Base-by-base conservation (phyloP, 1,139 yeast genomes). In the Trichomonascaceae sp. region DNA sequence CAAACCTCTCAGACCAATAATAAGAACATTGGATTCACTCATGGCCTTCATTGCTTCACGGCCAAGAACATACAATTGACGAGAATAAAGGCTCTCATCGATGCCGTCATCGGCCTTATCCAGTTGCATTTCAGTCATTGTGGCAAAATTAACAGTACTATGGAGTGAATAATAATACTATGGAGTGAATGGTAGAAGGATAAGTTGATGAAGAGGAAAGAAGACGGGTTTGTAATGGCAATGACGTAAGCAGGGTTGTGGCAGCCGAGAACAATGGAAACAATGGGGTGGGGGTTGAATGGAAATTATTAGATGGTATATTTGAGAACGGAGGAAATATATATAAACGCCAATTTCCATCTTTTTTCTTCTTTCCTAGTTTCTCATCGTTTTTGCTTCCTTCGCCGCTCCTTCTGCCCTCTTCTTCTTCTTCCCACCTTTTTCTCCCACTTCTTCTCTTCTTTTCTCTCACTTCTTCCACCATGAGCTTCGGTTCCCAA, bases 21-120 rank as follows among this genome's bases (percentile, higher is more conserved):
- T 78, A 52, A 93, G 79, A 18, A 93, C 96, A 65, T 87, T 89
- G 47, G 98, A 90, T 61, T 82, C 79, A 66, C 93, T 96, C 97
- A 93, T 88, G 70, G 89, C 87, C 65, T 91, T 77, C 99, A 93
- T 93, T 53, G 99, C 99, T 63, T 93, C 99, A 66, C 88, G 87
- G 56, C 97, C 97, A 63, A 90, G 74, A 55, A 90, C 97, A 64
- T 90, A 70, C 70, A 93, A 80, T 74, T 93, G 99, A 71, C 99
- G 89, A 50, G 97, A 90, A 77, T 93, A 93, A 64, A 93, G 79
- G 56, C 95, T 81, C 77, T 93, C 99, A 69, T 93, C 99, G 65
- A 93, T 91, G 57, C 76, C 83, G 53, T 72, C 76, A 36, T 76
- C 74, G 53, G 83, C 83, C 43, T 78, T 70, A 64, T 83, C 65